Conservation (phyloP, 371 early-diverging fungal species). For the Mucor irregularis region DNA sequence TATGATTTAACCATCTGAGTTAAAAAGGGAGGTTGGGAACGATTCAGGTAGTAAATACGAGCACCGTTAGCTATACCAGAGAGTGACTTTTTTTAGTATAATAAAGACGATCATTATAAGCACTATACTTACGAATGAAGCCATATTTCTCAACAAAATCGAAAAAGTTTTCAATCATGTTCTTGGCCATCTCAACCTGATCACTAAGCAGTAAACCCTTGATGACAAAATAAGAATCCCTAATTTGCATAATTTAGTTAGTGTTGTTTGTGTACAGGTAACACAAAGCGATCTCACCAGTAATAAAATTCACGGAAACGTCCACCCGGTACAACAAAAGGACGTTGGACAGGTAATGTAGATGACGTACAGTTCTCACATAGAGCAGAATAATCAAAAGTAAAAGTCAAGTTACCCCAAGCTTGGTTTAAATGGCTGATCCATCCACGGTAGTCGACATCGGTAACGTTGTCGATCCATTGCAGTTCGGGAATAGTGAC, state of each 20-base stretch:
- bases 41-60: constrained; percentile 82
- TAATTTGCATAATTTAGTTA: constrained; percentile 4
- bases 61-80: constrained; percentile 71
- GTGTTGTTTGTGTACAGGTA: too few species aligned
- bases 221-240: constrained; percentile 83
- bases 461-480: constrained; percentile 52
- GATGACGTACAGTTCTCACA: constrained; percentile 61
- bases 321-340: constrained; percentile 90
- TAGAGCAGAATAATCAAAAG: constrained; percentile 45
- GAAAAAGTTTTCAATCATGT: constrained; percentile 72
- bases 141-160: constrained; percentile 72
- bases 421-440: constrained; percentile 47
- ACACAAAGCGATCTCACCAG: constrained; percentile 55
- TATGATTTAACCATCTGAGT: constrained; percentile 73
- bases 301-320: constrained; percentile 91
- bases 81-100: neutral
- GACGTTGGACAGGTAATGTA: constrained; percentile 54
- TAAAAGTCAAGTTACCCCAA: constrained; percentile 65
- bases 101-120: too few species aligned
- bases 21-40: constrained; percentile 88
- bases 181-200: constrained; percentile 55
- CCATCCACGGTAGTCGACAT: constrained; percentile 57
- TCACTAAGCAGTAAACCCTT: constrained; percentile 76
- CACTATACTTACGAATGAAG: constrained; percentile 77
- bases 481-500: constrained; percentile 25